These are phyloP conservation scores for Neocallimastix lanati DNA, from an alignment of 192 early-diverging fungal species.

Conservation along the genomic window DNA sequence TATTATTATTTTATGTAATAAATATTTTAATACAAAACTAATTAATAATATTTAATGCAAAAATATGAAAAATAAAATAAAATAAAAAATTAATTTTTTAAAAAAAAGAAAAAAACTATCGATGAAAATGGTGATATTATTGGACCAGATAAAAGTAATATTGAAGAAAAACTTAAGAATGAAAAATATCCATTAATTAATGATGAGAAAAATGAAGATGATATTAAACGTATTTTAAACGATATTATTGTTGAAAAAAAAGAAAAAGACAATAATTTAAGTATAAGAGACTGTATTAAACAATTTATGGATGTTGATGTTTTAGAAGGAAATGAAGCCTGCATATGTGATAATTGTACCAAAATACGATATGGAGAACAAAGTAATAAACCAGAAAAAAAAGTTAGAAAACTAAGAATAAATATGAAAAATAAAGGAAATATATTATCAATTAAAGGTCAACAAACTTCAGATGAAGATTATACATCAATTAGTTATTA, in stretches of 20 bases:
- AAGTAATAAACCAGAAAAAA: background rate
- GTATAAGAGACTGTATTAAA: conserved; percentile 16
- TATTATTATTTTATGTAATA: conserved; percentile 8
- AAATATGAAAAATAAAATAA: too few species aligned
- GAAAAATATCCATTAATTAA: background rate
- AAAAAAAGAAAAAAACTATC: background rate
- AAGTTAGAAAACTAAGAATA: background rate
- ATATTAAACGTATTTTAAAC: background rate
- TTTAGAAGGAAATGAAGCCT: conserved; percentile 39
- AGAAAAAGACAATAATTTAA: background rate
- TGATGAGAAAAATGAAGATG: background rate
- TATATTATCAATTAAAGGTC: background rate
- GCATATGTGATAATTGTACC: conserved; percentile 43
- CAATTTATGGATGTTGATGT: conserved; percentile 37
- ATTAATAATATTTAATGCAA: too few species aligned
- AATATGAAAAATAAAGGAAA: background rate
- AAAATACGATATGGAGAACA: conserved; percentile 5
- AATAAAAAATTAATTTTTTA: background rate
- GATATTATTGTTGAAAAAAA: background rate
- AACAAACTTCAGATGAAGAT: background rate
- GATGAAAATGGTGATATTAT: conserved; percentile 6
- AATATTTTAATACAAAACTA: too few species aligned
- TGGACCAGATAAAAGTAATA: conserved; percentile 4
- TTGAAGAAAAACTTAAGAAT: background rate
- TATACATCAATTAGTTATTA: background rate